Evolutionary conservation across 2,329 filamentous ascomycete species (phyloP), one percentile per base, ranked within the genome.

Genomic region (Aspergillus felis): DNA sequence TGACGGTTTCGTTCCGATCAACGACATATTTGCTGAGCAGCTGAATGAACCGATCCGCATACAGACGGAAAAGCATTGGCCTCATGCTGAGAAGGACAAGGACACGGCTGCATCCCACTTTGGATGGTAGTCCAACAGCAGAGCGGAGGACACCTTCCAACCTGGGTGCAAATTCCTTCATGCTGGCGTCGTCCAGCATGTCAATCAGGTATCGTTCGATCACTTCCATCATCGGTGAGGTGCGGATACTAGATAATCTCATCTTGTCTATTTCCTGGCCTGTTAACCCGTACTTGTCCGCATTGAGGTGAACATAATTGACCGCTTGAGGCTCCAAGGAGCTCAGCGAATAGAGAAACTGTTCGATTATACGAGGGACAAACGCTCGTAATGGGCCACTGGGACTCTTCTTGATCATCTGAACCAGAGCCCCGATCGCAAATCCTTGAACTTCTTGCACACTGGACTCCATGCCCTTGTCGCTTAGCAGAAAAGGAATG

Each of bases 1-100:
- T 92, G 56, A 97, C 92, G 20, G 95, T 94, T 65, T 97, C 92
- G 68, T 99, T 99, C 61, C 89, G 88, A 71, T 99, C 94, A 51
- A 96, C 82, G 1, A 92, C 85, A 57, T 92, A 85, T 72, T 91
- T 93, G 66, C 91, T 86, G 61, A 96, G 82, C 9, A 92, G 72
- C 62, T 87, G 88, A 52, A 97, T 79, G 66, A 97, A 92, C 8
- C 82, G 80, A 61, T 90, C 85, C 12, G 90, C 87, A 66, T 92
- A 87, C 0, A 90, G 87, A 41, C 83, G 84, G 72, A 97, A 90
- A 29, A 92, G 79, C 41, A 87, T 82, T 38, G 84, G 85, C 12
- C 91, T 85, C 52, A 92, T 93, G 52, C 91, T 90, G 7, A 99
- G 81, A 0, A 91, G 92, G 7, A 90, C 89, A 32, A 99, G 81